Conservation (phyloP, 768 basidiomycete genomes). For the Xerocomellus amylosporus region DNA sequence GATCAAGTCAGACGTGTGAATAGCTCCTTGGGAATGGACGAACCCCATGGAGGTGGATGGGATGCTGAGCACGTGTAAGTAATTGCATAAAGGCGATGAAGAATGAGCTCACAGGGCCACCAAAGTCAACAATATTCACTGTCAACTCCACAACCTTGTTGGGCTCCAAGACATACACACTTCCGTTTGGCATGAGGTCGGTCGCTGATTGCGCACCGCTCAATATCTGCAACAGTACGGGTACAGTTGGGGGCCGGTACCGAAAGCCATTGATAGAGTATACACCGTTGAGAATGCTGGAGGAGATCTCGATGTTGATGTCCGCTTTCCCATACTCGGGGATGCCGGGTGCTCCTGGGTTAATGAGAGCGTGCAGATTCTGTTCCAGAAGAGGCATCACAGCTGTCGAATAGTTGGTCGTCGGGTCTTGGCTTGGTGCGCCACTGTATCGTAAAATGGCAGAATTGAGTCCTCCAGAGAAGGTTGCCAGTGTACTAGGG, state of each 20-base stretch:
- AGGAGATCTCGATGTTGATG: conserved; percentile 31
- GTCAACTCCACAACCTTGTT: conserved; percentile 32
- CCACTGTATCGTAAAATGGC: conserved; percentile 53
- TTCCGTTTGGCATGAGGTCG: conserved; percentile 25
- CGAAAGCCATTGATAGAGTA: conserved; percentile 14
- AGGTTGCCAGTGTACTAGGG: conserved; percentile 10
- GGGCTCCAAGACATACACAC: conserved; percentile 20
- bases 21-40: not conserved
- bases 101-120: conserved; percentile 23
- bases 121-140: not conserved
- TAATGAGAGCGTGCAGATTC: conserved; percentile 22
- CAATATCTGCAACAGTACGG: conserved; percentile 44
- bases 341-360: conserved; percentile 38
- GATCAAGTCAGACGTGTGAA: not conserved
- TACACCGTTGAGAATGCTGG: conserved; percentile 1
- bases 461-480: conserved; percentile 45
- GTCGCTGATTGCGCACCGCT: conserved; percentile 38
- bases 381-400: conserved; percentile 32
- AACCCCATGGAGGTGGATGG: conserved; percentile 32
- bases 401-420: conserved; percentile 28
- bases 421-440: conserved; percentile 40
- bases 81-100: not conserved
- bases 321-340: conserved; percentile 41
- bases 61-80: conserved; percentile 19
- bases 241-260: conserved; percentile 34